Evolutionary conservation across 2,329 filamentous ascomycete genomes (phyloP).

Genomic region (Xylariales sp.): DNA sequence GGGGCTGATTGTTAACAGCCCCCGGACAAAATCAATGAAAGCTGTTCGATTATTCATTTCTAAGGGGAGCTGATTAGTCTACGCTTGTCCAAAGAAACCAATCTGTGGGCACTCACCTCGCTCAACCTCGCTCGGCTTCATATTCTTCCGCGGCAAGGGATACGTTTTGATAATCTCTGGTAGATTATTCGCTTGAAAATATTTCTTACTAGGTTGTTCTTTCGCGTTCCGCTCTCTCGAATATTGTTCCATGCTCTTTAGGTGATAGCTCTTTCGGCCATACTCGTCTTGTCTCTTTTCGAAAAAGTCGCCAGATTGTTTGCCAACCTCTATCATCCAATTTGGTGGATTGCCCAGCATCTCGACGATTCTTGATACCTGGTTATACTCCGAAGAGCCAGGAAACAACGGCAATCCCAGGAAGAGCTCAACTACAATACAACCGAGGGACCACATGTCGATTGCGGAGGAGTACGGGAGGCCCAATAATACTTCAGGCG

Average conservation of each 20-base stretch:
- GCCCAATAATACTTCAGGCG: slow-evolving; percentile 94
- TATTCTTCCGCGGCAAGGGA: slow-evolving; percentile 98
- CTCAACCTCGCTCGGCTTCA: slow-evolving; percentile 97
- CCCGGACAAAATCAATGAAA: slow-evolving; percentile 98
- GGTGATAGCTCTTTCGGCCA: slow-evolving; percentile 86
- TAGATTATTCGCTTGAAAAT: slow-evolving; percentile 93
- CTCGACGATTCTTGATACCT: slow-evolving; percentile 95
- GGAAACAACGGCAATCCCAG: slow-evolving; percentile 94
- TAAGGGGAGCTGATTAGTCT: slow-evolving; percentile 53
- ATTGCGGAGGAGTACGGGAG: slow-evolving; percentile 98
- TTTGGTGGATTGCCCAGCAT: slow-evolving; percentile 97
- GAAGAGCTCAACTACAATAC: slow-evolving; percentile 98
- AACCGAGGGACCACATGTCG: slow-evolving; percentile 99
- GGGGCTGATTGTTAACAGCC: slow-evolving; percentile 92
- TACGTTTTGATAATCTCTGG: slow-evolving; percentile 98
- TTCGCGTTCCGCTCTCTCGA: slow-evolving; percentile 95
- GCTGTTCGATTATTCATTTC: slow-evolving; percentile 98
- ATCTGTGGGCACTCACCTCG: slow-evolving; percentile 72
- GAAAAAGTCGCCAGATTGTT: slow-evolving; percentile 97
- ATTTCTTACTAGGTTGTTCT: slow-evolving; percentile 99
- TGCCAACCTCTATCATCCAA: slow-evolving; percentile 99
- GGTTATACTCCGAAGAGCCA: slow-evolving; percentile 98
- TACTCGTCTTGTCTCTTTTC: slow-evolving; percentile 94
- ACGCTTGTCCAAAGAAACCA: slow-evolving; percentile 14
- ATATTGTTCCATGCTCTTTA: slow-evolving; percentile 99